Evolutionary conservation across 2,329 filamentous ascomycete species (phyloP).

Genomic region (Daldinia sp.): DNA sequence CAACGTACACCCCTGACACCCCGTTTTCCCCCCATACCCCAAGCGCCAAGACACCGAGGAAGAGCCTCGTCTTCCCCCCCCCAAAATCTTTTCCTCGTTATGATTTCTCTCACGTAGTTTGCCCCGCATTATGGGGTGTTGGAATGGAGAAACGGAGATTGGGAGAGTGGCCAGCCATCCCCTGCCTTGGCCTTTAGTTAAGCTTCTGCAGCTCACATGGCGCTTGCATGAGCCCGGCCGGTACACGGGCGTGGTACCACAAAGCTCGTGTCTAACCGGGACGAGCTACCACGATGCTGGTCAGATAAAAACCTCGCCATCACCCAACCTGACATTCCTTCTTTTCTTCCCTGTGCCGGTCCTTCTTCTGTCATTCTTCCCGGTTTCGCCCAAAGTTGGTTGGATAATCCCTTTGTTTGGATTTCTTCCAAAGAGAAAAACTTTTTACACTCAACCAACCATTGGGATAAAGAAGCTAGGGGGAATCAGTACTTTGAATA

Average conservation of each 20-base stretch:
- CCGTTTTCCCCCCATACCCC: constrained; percentile 35
- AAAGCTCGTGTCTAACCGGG: constrained; percentile 10
- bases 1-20: constrained; percentile 9
- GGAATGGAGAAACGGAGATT: constrained; percentile 32
- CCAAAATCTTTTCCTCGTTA: constrained; percentile 26
- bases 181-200: constrained; percentile 27
- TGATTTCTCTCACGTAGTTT: constrained; percentile 21
- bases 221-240: constrained; percentile 15
- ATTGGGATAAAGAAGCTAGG: constrained; percentile 1
- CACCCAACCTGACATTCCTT: constrained; percentile 6
- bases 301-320: constrained; percentile 35
- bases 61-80: constrained; percentile 41
- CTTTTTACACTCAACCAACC: constrained; percentile 2
- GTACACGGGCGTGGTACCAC: constrained; percentile 10
- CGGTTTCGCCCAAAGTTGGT: background rate
- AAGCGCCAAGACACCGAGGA: constrained; percentile 48
- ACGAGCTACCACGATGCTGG: constrained; percentile 20
- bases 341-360: background rate
- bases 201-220: constrained; percentile 37
- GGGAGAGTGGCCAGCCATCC: constrained; percentile 32
- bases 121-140: constrained; percentile 36
- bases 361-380: constrained; percentile 1
- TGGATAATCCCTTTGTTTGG: constrained; percentile 7
- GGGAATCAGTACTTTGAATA: constrained; percentile 8
- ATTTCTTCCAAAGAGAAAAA: background rate